A percentile compares a stretch with the other conserved stretches of the same genome.
Evolutionary conservation across 345 rosid species (phyloP).

Genomic region (Pistacia atlantica): DNA sequence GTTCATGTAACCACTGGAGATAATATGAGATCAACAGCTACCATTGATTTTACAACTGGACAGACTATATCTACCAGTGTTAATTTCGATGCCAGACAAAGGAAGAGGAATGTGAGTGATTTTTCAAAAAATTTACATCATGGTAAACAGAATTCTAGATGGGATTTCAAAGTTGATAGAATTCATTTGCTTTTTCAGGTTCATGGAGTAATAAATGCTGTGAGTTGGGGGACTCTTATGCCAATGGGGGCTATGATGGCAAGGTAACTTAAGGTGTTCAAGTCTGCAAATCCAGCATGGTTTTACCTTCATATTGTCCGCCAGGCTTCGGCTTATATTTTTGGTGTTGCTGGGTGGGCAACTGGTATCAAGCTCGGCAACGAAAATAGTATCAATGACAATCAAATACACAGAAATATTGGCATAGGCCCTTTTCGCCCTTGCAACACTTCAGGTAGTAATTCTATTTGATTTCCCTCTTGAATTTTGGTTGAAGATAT

Average conservation of each 20-base stretch:
- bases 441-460: conserved; percentile 78
- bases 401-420: conserved; percentile 51
- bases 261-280: conserved; percentile 75
- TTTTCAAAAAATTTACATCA: too few relatives aligned
- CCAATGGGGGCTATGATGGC: conserved; percentile 74
- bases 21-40: conserved; percentile 33
- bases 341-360: conserved; percentile 86
- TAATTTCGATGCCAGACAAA: conserved; percentile 29
- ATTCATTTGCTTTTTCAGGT: conserved; percentile 36
- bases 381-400: conserved; percentile 40
- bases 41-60: conserved; percentile 50
- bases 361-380: conserved; percentile 75
- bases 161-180: not conserved
- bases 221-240: conserved; percentile 87
- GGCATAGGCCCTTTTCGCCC: conserved; percentile 63
- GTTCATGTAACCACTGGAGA: conserved; percentile 21
- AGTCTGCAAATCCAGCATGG: conserved; percentile 71
- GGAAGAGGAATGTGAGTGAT: conserved; percentile 66
- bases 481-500: not conserved
- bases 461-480: not conserved
- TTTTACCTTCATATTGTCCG: conserved; percentile 71
- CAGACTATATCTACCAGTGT: conserved; percentile 34
- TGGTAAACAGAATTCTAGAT: not conserved
- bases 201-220: conserved; percentile 78
- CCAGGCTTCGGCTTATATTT: conserved; percentile 66